Conservation (phyloP, 805 yeast species). For the Tanozyma kutaoensis region DNA sequence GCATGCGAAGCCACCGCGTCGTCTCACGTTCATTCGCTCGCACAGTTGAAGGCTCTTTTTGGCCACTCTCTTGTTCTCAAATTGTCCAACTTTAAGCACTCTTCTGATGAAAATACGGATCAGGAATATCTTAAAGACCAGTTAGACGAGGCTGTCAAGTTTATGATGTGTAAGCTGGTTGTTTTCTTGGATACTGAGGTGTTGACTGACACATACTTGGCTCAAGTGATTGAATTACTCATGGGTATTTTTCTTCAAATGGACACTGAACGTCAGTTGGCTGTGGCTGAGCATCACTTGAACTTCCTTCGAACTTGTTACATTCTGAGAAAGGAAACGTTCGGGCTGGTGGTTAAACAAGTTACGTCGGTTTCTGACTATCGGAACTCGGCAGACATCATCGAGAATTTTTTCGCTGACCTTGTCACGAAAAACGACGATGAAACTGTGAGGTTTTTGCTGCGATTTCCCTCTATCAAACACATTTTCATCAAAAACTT, state of each 20-base stretch:
- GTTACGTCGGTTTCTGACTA: constrained; percentile 9
- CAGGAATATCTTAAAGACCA: constrained; percentile 2
- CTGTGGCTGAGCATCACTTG: constrained; percentile 18
- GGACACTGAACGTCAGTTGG: constrained; percentile 6
- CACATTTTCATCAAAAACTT: constrained; percentile 13
- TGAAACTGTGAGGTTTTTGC: constrained; percentile 15
- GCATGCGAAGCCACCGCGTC: constrained; percentile 1
- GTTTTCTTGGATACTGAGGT: constrained; percentile 15
- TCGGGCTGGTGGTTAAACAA: constrained; percentile 6
- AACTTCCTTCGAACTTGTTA: constrained; percentile 21
- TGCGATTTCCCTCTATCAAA: constrained; percentile 15
- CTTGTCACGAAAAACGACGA: constrained; percentile 22
- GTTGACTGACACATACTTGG: constrained; percentile 17
- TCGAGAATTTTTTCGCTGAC: constrained; percentile 15
- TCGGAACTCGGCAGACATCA: constrained; percentile 4
- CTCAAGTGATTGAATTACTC: constrained; percentile 17
- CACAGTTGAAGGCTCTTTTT: constrained; percentile 9
- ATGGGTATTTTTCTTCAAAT: constrained; percentile 16
- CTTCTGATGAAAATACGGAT: constrained; percentile 3
- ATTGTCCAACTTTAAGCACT: constrained; percentile 11
- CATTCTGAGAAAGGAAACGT: constrained; percentile 16
- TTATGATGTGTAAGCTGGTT: constrained; percentile 19
- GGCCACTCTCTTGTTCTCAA: constrained; percentile 16
- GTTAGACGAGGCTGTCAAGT: constrained; percentile 11
- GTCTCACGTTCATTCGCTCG: constrained; percentile 1